Percentiles rank a stretch among this genome's conserved stretches.
Conservation (phyloP, 306 rosid genomes). For the Castanopsis chinensis region DNA sequence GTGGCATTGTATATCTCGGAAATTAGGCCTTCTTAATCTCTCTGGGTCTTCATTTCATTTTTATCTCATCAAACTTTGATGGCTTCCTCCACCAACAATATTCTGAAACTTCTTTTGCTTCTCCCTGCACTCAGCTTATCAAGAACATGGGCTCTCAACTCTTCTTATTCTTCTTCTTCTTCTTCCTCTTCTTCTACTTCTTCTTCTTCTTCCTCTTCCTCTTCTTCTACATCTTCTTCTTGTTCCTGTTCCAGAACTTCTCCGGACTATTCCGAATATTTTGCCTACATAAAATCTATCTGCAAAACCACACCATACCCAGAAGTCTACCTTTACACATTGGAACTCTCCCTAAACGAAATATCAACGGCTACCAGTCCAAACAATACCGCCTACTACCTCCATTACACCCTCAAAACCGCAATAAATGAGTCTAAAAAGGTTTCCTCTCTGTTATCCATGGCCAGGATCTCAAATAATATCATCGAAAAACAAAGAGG, state of each 20-base stretch:
- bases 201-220: slow-evolving; percentile 17
- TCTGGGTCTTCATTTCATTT: background rate
- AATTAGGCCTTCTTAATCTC: background rate
- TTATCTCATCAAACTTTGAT: slow-evolving; percentile 22
- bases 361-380: slow-evolving; percentile 56
- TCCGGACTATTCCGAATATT: too few relatives aligned
- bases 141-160: slow-evolving; percentile 6
- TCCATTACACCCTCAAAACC: slow-evolving; percentile 55
- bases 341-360: slow-evolving; percentile 37
- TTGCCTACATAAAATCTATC: slow-evolving; percentile 45
- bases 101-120: slow-evolving; percentile 32
- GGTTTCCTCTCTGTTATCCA: slow-evolving; percentile 43
- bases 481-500: slow-evolving; percentile 66
- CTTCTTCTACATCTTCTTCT: slow-evolving; percentile 38
- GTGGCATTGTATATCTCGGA: background rate
- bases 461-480: slow-evolving; percentile 31
- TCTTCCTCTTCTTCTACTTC: slow-evolving; percentile 30
- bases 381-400: slow-evolving; percentile 40
- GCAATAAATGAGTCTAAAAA: slow-evolving; percentile 59
- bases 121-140: slow-evolving; percentile 30
- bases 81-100: slow-evolving; percentile 37
- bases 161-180: too few relatives aligned
- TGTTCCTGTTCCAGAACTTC: too few relatives aligned
- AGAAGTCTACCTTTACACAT: slow-evolving; percentile 47
- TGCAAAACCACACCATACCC: slow-evolving; percentile 59